Base-by-base conservation (phyloP, 768 basidiomycete species). In the Rhizopogon roseolus region DNA sequence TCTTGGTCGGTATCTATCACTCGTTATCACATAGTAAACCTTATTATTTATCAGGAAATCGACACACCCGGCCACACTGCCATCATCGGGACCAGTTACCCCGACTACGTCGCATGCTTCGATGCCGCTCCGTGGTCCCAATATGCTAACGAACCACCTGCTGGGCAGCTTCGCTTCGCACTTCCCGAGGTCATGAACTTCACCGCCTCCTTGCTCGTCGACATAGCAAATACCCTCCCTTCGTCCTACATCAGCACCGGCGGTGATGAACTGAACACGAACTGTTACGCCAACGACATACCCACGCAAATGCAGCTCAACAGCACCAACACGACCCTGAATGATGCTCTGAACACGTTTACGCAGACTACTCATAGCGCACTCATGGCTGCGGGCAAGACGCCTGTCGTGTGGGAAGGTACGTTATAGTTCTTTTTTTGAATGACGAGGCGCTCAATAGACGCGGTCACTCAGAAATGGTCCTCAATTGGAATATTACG, bases 41-140 rank as follows among this genome's bases (percentile, higher is more conserved):
- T 34, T 27, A 36, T 28, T 27, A 5, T 36, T 28, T 29, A 13
- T n/a, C 52, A 85, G 81, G 91, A 93, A 73, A 80, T 93, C 49
- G 93, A 93, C 64, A 88, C 81, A 2, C 92, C 92, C 0, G 92
- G 91, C 0, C 93, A 93, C 66, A 90, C 90, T 2, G 75, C 85
- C 1, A 69, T 76, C 29, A 85, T 94, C 38, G 76, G 76, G 2
- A 59, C 71, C 7, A 76, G 86, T 0, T 80, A 89, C 62, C 91
- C 92, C 0, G 86, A 92, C 29, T 80, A 82, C 53, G 66, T 93
- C 38, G 90, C 90, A 1, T 93, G 92, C 60, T 64, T 71, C 14
- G 65, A 76, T 14, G 75, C 73, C 2, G 66, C 73, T 2, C 86
- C 85, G 0, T 87, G 87, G 85, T 10, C 34, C 16, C 70, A 0